Evolutionary conservation across 331 rosid genomes (phyloP), one percentile per base, ranked within the genome.

Genomic region (Cydonia oblonga): DNA sequence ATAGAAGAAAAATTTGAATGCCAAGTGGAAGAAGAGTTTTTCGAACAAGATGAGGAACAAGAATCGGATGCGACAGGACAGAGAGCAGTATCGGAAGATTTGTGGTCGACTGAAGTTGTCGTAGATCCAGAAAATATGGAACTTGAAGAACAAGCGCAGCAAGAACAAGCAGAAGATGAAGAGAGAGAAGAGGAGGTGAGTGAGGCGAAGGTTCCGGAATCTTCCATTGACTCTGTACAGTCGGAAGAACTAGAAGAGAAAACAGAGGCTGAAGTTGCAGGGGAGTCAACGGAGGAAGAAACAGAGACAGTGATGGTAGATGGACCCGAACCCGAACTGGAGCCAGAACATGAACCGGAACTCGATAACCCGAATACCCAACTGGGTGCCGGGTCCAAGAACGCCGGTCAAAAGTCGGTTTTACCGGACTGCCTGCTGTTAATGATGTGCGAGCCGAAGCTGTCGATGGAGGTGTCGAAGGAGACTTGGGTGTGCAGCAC

Each of bases 361-460:
- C 38, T 33, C 38, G 38, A 33, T 33, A 33, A 5, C 69, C 76
- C 7, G 20, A 69, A 70, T 16, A 16, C 70, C 79, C 65, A 44
- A 62, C 33, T 56, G 25, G 60, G 57, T 74, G 61, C 57, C 5
- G 52, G 49, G 80, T 75, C 79, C 56, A 77, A 76, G 44, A 28
- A 24, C 64, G 81, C 78, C 62, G 81, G 75, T 76, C 87, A 77
- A 70, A 64, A 68, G 38, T 56, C 85, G 19, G 84, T 68, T 0
- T 75, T 91, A 8, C 97, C 97, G 28, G 97, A 95, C 30, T 95
- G 97, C 83, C 79, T 95, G 86, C 84, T 91, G 64, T 28, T 91
- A 75, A 95, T 95, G 99, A 91, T 95, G 97, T 91, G 92, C 58
- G 99, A 95, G 77, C 99, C 99, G 0, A 95, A 95, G 82, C 75